These are phyloP conservation scores for Breynia disticha DNA, from an alignment of 441 rosid species.

Conservation along the genomic window DNA sequence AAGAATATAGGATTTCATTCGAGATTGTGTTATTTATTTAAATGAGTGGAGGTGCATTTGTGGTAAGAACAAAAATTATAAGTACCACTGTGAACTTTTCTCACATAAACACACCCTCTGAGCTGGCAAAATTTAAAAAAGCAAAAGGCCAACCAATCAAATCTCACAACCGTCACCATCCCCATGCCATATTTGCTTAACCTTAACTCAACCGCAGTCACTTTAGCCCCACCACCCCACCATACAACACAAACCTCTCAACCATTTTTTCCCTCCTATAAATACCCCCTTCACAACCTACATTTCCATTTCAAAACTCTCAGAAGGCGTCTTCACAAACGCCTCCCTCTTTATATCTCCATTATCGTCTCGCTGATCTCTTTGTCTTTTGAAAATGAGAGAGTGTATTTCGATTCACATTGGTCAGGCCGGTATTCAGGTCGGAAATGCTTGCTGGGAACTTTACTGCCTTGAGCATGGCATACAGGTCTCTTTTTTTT, in stretches of 20 bases:
- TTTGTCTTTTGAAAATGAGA: slow-evolving; percentile 24
- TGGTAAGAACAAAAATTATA: too few relatives aligned
- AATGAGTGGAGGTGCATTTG: too few relatives aligned
- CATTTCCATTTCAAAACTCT: neutral
- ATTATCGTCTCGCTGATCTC: neutral
- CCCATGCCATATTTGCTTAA: neutral
- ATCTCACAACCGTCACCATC: slow-evolving; percentile 21
- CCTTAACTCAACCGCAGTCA: too few relatives aligned
- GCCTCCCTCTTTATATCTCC: slow-evolving; percentile 18
- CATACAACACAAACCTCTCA: neutral
- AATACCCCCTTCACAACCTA: slow-evolving; percentile 1
- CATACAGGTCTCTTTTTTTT: slow-evolving; percentile 44
- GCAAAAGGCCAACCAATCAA: slow-evolving; percentile 10
- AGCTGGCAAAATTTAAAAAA: slow-evolving; percentile 29
- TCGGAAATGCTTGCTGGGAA: slow-evolving; percentile 48
- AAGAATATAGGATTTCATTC: too few relatives aligned
- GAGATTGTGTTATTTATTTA: too few relatives aligned
- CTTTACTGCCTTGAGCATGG: slow-evolving; percentile 91
- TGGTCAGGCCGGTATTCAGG: slow-evolving; percentile 51
- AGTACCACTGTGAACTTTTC: too few relatives aligned
- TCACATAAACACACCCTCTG: neutral
- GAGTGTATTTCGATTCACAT: slow-evolving; percentile 48
- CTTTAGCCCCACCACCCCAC: neutral
- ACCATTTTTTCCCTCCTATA: slow-evolving; percentile 9
- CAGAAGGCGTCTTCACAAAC: slow-evolving; percentile 82